Conservation (phyloP, 306 rosid species). For the Morella rubra region DNA sequence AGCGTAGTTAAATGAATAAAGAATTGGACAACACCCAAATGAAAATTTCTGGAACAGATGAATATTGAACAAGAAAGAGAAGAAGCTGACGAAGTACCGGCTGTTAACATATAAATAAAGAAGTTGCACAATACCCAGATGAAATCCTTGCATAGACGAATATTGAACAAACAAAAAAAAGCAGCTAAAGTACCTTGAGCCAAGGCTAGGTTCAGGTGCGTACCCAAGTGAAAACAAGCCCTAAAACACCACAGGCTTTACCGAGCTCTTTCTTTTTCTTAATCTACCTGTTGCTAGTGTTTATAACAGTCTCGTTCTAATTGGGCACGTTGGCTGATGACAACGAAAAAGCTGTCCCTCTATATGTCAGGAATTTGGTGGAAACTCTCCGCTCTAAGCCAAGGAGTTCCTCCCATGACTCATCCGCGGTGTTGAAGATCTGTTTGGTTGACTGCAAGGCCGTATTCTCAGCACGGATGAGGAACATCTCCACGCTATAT, state of each 20-base stretch:
- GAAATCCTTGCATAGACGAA: conserved; percentile 20
- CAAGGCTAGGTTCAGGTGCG: conserved; percentile 16
- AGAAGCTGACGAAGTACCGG: too few relatives aligned
- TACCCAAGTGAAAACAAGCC: conserved; percentile 4
- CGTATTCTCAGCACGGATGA: background rate
- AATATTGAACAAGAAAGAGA: too few relatives aligned
- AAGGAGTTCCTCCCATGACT: conserved; percentile 16
- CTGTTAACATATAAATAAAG: background rate
- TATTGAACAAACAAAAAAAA: conserved; percentile 10
- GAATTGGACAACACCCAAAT: too few relatives aligned
- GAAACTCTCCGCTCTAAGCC: conserved; percentile 26
- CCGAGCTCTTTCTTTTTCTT: background rate
- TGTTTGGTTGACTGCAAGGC: conserved; percentile 28
- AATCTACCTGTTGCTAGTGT: background rate
- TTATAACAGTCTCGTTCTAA: background rate
- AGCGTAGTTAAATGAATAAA: background rate
- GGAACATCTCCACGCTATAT: background rate
- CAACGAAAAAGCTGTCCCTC: background rate
- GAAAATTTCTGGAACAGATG: too few relatives aligned
- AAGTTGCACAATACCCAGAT: conserved; percentile 19
- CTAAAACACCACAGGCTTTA: background rate
- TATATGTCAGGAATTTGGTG: conserved; percentile 12
- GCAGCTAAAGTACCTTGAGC: conserved; percentile 43
- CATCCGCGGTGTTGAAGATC: conserved; percentile 31
- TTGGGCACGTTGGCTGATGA: background rate